phyloP scores from a whole-genome alignment of 2,329 filamentous ascomycete genomes.

The Atkinsonella hypoxylon region DNA sequence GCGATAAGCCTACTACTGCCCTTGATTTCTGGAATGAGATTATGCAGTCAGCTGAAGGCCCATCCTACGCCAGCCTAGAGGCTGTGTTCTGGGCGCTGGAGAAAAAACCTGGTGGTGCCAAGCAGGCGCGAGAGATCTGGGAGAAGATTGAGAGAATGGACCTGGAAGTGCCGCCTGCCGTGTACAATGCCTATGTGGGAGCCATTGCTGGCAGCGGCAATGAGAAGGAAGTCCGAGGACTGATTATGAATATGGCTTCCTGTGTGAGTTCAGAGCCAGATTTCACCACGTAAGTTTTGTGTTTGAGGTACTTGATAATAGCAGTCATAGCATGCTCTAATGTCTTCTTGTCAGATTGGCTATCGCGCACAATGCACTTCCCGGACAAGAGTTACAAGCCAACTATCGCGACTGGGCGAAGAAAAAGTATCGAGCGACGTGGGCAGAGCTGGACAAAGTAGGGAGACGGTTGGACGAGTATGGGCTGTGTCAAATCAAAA shows the following conservation, averaged over 20 bases:
- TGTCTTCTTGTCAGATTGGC: slow-evolving; percentile 44
- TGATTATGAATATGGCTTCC: slow-evolving; percentile 55
- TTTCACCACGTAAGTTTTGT: slow-evolving; percentile 51
- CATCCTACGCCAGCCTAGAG: slow-evolving; percentile 67
- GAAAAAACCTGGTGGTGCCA: slow-evolving; percentile 42
- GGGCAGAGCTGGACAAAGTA: slow-evolving; percentile 51
- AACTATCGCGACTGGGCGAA: slow-evolving; percentile 66
- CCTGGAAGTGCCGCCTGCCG: slow-evolving; percentile 58
- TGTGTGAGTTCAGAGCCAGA: slow-evolving; percentile 58
- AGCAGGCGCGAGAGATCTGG: slow-evolving; percentile 57
- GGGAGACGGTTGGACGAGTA: slow-evolving; percentile 32
- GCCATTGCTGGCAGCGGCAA: slow-evolving; percentile 63
- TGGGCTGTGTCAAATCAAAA: slow-evolving; percentile 36
- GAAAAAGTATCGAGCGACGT: slow-evolving; percentile 53
- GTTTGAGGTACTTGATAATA: neutral
- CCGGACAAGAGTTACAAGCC: slow-evolving; percentile 51
- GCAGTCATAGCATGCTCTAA: neutral
- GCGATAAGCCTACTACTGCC: slow-evolving; percentile 52
- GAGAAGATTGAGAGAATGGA: slow-evolving; percentile 59
- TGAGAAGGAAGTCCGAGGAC: slow-evolving; percentile 52
- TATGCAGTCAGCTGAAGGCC: slow-evolving; percentile 71
- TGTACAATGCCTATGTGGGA: slow-evolving; percentile 68
- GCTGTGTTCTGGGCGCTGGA: slow-evolving; percentile 75
- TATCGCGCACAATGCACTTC: slow-evolving; percentile 63
- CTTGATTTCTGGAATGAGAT: slow-evolving; percentile 79